phyloP scores from a whole-genome alignment of 225 moss, liverwort and hornwort genomes.

The Physcomitrium patens region DNA sequence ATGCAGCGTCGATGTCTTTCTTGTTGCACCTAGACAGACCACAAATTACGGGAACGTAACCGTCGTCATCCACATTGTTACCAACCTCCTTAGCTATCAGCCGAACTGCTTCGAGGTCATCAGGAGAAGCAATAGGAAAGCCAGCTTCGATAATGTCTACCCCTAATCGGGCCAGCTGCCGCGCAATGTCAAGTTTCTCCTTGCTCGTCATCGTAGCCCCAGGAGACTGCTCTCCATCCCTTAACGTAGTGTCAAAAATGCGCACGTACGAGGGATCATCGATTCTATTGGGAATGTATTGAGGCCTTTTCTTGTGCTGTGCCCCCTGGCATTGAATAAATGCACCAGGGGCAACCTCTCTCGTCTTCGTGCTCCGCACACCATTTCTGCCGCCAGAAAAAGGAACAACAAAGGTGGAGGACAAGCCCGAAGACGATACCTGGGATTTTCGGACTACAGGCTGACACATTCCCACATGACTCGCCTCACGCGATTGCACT shows the following conservation, averaged over 20 bases:
- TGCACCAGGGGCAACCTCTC: conserved; percentile 6
- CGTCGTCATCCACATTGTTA: conserved; percentile 85
- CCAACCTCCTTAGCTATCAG: conserved; percentile 92
- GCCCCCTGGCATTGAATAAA: conserved; percentile 39
- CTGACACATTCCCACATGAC: conserved; percentile 21
- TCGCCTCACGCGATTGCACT: conserved; percentile 27
- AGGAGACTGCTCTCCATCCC: conserved; percentile 99
- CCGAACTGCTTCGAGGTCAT: conserved; percentile 86
- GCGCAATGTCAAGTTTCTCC: conserved; percentile 96
- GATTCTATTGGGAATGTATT: conserved; percentile 85
- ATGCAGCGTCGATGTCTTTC: conserved; percentile 86
- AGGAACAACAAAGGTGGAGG: conserved; percentile 33
- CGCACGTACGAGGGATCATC: conserved; percentile 94
- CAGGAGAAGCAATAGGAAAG: conserved; percentile 92
- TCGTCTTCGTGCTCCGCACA: conserved; percentile 9
- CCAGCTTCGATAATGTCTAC: conserved; percentile 99
- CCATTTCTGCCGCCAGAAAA: conserved; percentile 19
- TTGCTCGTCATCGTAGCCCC: conserved; percentile 97
- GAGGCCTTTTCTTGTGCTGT: conserved; percentile 59
- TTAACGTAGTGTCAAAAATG: conserved; percentile 90
- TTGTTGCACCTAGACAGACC: conserved; percentile 91
- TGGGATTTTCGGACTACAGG: conserved; percentile 28
- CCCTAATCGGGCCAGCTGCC: conserved; percentile 85
- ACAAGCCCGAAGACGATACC: conserved; percentile 27
- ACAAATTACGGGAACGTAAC: conserved; percentile 97